Base-by-base conservation (phyloP, 2,329 filamentous ascomycete genomes). In the Curvularia sp. region DNA sequence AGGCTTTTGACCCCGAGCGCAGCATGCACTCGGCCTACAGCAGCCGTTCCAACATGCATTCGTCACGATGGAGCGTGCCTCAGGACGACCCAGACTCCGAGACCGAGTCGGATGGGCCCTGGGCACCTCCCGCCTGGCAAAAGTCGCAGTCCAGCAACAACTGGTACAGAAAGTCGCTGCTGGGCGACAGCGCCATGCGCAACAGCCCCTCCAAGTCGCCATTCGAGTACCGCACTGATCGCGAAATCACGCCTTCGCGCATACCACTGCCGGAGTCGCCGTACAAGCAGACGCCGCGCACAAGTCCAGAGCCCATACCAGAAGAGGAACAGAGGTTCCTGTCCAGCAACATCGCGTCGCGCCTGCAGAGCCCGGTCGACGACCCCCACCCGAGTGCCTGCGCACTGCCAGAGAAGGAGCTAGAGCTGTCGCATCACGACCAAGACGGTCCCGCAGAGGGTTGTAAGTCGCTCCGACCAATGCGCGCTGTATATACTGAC, bases 51-150 rank as follows among this genome's bases (percentile, higher is more conserved):
- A 86, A 84, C 69, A 89, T 89, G 79, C 83, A 85, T 65, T 87
- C 83, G 47, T 75, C 73, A 54, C 71, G 74, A 49, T 77, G 74
- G 74, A 77, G 74, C 63, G 52, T 66, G 8, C 69, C 71, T 6
- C 71, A 68, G 13, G 73, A 75, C 34, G 64, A 69, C 3, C 82
- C 75, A 15, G 78, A 80, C 59, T 75, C 77, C 48, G 80, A 81
- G 56, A 59, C 65, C 30, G 80, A 84, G 58, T 80, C 80, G 51
- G 78, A 80, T 32, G 75, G 73, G 1, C 85, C 85, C 30, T 89
- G 86, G 86, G 87, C 86, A 52, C 88, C 88, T 39, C 88, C 88
- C 2, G 86, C 86, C 12, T 88, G 87, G 81, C 81, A 85, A 63
- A 83, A 82, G 68, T 80, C 81, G 60, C 60, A 63, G 41, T 63